Percentiles rank a stretch among this genome's conserved stretches.
These are phyloP conservation scores for Sporothrix pallida DNA, from an alignment of 2,329 filamentous ascomycete genomes.

Conservation along the genomic window DNA sequence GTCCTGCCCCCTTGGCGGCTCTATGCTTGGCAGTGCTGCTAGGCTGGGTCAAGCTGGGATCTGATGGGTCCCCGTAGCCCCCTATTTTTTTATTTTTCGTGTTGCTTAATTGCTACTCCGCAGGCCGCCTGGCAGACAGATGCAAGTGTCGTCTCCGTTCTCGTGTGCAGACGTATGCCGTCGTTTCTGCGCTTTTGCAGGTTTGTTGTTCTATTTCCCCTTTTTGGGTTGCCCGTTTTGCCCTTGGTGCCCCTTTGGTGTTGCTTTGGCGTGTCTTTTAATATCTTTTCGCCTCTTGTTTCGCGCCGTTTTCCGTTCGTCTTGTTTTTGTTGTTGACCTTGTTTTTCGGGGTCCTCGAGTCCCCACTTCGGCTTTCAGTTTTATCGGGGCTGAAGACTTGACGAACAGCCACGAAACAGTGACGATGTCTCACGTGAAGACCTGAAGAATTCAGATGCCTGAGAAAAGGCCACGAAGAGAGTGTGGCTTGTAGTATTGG, in stretches of 20 bases:
- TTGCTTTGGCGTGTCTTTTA: slow-evolving; percentile 16
- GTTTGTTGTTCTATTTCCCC: slow-evolving; percentile 5
- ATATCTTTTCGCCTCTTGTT: slow-evolving; percentile 17
- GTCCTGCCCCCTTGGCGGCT: slow-evolving; percentile 31
- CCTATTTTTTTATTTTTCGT: slow-evolving; percentile 17
- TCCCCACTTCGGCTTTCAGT: neutral
- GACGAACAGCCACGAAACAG: neutral
- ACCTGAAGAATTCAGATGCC: neutral
- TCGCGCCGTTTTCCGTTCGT: neutral
- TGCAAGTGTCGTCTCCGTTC: neutral
- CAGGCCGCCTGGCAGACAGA: neutral
- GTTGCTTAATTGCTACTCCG: slow-evolving; percentile 17
- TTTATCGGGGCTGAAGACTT: neutral
- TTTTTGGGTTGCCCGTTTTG: neutral
- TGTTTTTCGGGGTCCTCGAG: slow-evolving; percentile 16
- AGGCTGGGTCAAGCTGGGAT: slow-evolving; percentile 28
- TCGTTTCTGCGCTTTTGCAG: neutral
- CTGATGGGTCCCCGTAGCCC: slow-evolving; percentile 32
- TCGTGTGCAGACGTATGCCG: neutral
- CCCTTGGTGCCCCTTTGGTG: neutral
- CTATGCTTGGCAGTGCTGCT: slow-evolving; percentile 28
- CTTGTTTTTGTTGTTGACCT: neutral
- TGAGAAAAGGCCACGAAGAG: neutral
- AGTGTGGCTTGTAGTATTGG: slow-evolving; percentile 11
- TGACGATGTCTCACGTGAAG: neutral